Evolutionary conservation across 2,329 filamentous ascomycete genomes (phyloP).

Genomic region (Scopulariopsis brevicaulis): DNA sequence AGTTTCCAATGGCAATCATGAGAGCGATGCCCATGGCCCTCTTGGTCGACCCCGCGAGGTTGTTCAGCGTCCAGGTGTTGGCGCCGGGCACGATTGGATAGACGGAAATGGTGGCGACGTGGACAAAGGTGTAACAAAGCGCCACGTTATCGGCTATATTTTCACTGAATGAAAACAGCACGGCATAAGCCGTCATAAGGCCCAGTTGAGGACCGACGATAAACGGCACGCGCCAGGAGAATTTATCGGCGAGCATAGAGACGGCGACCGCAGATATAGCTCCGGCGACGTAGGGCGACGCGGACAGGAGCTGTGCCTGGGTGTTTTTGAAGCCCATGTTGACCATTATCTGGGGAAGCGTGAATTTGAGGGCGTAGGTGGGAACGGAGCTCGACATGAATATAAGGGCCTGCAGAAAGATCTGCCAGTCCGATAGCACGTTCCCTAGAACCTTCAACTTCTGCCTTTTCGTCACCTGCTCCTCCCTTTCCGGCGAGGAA

Average conservation of each 20-base stretch:
- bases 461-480: slow-evolving; percentile 46
- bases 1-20: slow-evolving; percentile 14
- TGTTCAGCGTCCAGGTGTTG: slow-evolving; percentile 23
- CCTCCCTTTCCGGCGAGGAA: not conserved
- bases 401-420: slow-evolving; percentile 36
- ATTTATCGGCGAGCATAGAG: slow-evolving; percentile 4
- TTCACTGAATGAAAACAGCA: slow-evolving; percentile 16
- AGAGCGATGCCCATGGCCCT: slow-evolving; percentile 22
- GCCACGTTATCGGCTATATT: slow-evolving; percentile 26
- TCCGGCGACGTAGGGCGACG: slow-evolving; percentile 19
- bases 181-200: slow-evolving; percentile 6
- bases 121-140: slow-evolving; percentile 25
- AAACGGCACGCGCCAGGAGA: slow-evolving; percentile 6
- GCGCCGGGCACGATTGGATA: slow-evolving; percentile 20
- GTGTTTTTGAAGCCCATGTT: slow-evolving; percentile 21
- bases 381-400: slow-evolving; percentile 12
- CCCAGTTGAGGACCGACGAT: slow-evolving; percentile 4
- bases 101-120: slow-evolving; percentile 23
- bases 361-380: slow-evolving; percentile 27
- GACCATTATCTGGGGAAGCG: slow-evolving; percentile 43
- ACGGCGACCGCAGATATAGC: slow-evolving; percentile 5
- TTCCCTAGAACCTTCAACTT: slow-evolving; percentile 57
- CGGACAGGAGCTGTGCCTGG: slow-evolving; percentile 22
- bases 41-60: slow-evolving; percentile 19
- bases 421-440: slow-evolving; percentile 69